Base-by-base conservation (phyloP, 192 early-diverging fungal genomes). In the Cetraspora pellucida region DNA sequence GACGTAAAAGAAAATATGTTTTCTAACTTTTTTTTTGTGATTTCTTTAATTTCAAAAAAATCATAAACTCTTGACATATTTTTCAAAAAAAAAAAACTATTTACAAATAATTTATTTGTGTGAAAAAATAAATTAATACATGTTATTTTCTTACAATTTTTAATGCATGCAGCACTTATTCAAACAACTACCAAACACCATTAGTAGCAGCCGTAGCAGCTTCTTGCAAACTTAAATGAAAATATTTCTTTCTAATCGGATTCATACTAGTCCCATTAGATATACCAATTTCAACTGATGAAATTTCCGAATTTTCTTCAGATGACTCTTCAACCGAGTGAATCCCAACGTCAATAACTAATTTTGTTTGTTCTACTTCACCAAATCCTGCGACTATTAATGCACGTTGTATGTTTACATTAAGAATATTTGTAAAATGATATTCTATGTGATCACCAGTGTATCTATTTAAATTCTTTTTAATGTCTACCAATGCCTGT, bases 401-500 rank as follows among this genome's bases (percentile, higher is more conserved):
- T 21, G 17, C 8, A 50, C 46, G 23, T 54, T 76, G 44, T 52
- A 76, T 66, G 0, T 31, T n/a, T 16, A 50, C 25, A 37, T 30
- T 14, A 13, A 52, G 3, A 21, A 84, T 77, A 49, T 73, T 73
- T 9, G 80, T 81, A 75, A 84, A 84, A 77, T 84, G 83, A 47
- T 77, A 75, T 74, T 84, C 83, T 17, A 84, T 81, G n/a, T 47
- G 74, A 1, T 77, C 74, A 50, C 74, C 83, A 17, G 83, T 72
- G 64, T 84, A 79, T 60, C 82, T 81, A 21, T 69, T 78, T 43
- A 84, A 75, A 44, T 78, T 23, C n/a, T 82, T 81, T 57, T 78
- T 76, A 49, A 82, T 81, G 43, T 95, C 93, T 13, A 92, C 79
- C 2, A 97, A 85, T 45, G 87, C 87, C 77, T 95, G 92, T 44